Base-by-base conservation (phyloP, 352 stramenopile genomes). In the Hyaloperonospora brassicae region DNA sequence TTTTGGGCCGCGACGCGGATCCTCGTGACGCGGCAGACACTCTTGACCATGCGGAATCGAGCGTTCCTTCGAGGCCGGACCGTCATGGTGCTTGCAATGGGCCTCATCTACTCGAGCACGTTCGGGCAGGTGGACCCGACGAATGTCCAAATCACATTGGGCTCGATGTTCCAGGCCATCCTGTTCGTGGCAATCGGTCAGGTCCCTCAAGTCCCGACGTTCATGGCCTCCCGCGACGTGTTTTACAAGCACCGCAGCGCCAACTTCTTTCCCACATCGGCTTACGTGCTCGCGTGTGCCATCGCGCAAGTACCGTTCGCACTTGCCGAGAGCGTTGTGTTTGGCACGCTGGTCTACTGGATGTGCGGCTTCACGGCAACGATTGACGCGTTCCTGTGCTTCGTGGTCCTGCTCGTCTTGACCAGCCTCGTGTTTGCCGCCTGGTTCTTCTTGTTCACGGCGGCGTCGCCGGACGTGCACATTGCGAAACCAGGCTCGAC, bases 81-180 rank as follows among this genome's bases (percentile, higher is more conserved):
- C 0, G 25, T 76, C 10, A 76, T 74, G 66, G 47, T 72, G 2
- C n/a, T 73, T 8, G n/a, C 82, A 50, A 75, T 79, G 55, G 73
- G 65, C 1, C 44, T 84, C 4, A 49, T 84, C 5, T 72, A 82
- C 45, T 68, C 52, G 17, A 70, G 47, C 8, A 62, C 52, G 5
- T 86, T 84, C 30, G 81, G 70, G 56, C 5, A 82, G 1, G 44
- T 81, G 23, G 58, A 78, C n/a, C 53, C 62, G 0, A 68, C 62
- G 0, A 48, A 76, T 0, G 54, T 59, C 0, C 62, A 78, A 38
- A 36, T 78, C 5, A 56, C 82, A 21, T 64, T 95, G 42, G 85
- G 86, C 27, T 62, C 89, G 14, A 64, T 93, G 8, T 93, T 95
- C 50, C 73, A 78, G 42, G 68, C 68, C 5, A 67, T 44, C 2